These are phyloP conservation scores for Penicillium sp. DNA, from an alignment of 2,329 filamentous ascomycete genomes.

Conservation along the genomic window DNA sequence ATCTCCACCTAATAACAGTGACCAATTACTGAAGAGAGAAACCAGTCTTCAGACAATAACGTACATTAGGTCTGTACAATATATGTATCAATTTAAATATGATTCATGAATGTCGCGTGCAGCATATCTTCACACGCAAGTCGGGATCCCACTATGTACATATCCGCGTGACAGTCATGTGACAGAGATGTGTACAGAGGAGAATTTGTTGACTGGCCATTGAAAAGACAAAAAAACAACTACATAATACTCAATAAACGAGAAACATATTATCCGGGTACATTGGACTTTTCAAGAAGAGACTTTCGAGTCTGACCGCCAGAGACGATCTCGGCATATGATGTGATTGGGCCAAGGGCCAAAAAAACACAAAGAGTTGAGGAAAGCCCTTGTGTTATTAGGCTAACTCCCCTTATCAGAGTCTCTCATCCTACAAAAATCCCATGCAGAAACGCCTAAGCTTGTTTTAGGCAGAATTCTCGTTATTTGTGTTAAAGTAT, in stretches of 20 bases:
- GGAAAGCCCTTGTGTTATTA: background rate
- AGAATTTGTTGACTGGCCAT: background rate
- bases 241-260: too few relatives aligned
- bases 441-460: slow-evolving; percentile 1
- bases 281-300: background rate
- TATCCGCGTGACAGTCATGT: background rate
- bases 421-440: background rate
- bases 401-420: slow-evolving; percentile 6
- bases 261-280: background rate
- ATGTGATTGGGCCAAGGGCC: slow-evolving; percentile 8
- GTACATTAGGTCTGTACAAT: too few relatives aligned
- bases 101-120: too few relatives aligned
- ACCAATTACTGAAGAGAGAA: background rate
- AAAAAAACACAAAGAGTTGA: background rate
- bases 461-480: background rate
- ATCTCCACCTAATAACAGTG: background rate
- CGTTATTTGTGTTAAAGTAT: background rate
- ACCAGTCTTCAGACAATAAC: too few relatives aligned
- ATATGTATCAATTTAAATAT: too few relatives aligned
- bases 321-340: slow-evolving; percentile 4
- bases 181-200: background rate
- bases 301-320: slow-evolving; percentile 2
- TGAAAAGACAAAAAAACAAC: background rate
- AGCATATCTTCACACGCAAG: too few relatives aligned
- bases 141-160: too few relatives aligned